Conservation (phyloP, 805 yeast species). For the Ogataea allantospora region DNA sequence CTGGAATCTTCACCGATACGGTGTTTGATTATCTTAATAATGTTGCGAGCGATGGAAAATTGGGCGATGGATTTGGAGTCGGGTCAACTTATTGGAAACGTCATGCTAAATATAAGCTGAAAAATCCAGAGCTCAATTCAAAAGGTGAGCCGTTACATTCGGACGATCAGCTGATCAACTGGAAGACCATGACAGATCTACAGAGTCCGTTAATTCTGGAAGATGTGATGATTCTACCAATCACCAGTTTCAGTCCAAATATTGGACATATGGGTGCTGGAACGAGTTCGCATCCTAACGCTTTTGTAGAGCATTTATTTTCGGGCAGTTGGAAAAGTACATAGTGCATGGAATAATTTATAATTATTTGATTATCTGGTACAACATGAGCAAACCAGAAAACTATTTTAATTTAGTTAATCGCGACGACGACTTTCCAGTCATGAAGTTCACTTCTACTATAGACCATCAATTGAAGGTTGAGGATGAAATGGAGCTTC, state of each 20-base stretch:
- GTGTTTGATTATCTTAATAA: slow-evolving; percentile 78
- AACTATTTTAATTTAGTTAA: slow-evolving; percentile 6
- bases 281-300: slow-evolving; percentile 41
- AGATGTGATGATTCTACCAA: slow-evolving; percentile 71
- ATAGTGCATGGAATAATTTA: not conserved
- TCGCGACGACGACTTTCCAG: not conserved
- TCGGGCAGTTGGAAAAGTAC: slow-evolving; percentile 61
- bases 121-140: slow-evolving; percentile 21
- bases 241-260: slow-evolving; percentile 66
- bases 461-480: slow-evolving; percentile 3
- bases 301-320: slow-evolving; percentile 62
- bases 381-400: slow-evolving; percentile 6
- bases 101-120: slow-evolving; percentile 22
- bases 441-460: slow-evolving; percentile 1
- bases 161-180: slow-evolving; percentile 40
- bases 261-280: slow-evolving; percentile 69
- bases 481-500: slow-evolving; percentile 14
- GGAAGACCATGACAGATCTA: slow-evolving; percentile 66
- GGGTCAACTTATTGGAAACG: slow-evolving; percentile 31
- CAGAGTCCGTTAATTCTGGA: slow-evolving; percentile 53
- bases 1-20: slow-evolving; percentile 90
- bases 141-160: slow-evolving; percentile 25
- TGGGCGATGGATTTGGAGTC: slow-evolving; percentile 34
- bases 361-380: not conserved
- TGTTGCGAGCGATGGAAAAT: slow-evolving; percentile 38